Percentiles rank a stretch among this genome's conserved stretches.
Conservation (phyloP, 768 basidiomycete species). For the Paxillus ammoniavirescens region DNA sequence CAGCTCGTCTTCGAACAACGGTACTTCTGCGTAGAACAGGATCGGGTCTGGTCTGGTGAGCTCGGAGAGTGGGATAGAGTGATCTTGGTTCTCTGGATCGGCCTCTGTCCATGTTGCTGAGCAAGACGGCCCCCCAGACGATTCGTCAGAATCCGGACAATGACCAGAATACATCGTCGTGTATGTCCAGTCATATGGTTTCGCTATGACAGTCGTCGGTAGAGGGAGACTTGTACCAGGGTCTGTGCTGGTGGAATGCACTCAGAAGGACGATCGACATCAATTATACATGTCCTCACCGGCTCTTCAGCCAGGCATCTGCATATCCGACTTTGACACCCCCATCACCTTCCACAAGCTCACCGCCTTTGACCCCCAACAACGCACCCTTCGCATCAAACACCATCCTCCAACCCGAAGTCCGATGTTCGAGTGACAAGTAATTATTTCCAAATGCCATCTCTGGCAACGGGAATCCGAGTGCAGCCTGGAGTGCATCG, state of each 20-base stretch:
- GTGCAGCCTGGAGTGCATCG: slow-evolving; percentile 59
- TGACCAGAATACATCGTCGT: slow-evolving; percentile 85
- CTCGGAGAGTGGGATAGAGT: slow-evolving; percentile 80
- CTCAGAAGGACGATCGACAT: slow-evolving; percentile 21
- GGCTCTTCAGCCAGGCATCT: slow-evolving; percentile 88
- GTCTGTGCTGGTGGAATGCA: slow-evolving; percentile 52
- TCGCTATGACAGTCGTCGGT: slow-evolving; percentile 71
- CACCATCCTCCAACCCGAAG: slow-evolving; percentile 59
- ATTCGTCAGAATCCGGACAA: slow-evolving; percentile 4
- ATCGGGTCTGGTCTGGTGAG: slow-evolving; percentile 92
- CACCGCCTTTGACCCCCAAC: slow-evolving; percentile 68
- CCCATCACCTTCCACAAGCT: slow-evolving; percentile 78
- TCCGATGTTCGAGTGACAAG: slow-evolving; percentile 63
- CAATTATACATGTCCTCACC: slow-evolving; percentile 43
- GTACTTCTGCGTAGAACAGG: slow-evolving; percentile 95
- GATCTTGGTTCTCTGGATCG: slow-evolving; percentile 52
- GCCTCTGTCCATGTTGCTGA: slow-evolving; percentile 48
- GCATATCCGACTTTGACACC: slow-evolving; percentile 95
- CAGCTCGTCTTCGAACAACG: slow-evolving; percentile 93
- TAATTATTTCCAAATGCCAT: slow-evolving; percentile 94
- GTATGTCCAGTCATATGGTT: slow-evolving; percentile 98
- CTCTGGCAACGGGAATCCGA: slow-evolving; percentile 86
- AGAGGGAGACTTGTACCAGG: slow-evolving; percentile 62
- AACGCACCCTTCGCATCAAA: slow-evolving; percentile 74
- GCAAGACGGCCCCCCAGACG: slow-evolving; percentile 14